Percentiles rank a stretch among this genome's conserved stretches.
Conservation (phyloP, 306 rosid genomes). For the Corylus heterophylla region DNA sequence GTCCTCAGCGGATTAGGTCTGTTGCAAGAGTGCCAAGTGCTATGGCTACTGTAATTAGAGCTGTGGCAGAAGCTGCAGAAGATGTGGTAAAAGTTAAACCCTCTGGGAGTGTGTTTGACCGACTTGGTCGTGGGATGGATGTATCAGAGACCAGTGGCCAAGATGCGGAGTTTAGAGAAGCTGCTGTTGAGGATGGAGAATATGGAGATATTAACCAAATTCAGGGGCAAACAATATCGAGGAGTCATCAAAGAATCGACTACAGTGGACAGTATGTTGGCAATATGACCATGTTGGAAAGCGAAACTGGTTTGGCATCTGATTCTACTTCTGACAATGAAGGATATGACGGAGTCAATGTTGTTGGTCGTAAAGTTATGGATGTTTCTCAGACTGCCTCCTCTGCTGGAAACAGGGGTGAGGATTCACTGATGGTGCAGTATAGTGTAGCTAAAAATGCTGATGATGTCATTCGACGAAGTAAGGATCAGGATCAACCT, state of each 20-base stretch:
- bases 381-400: slow-evolving; percentile 57
- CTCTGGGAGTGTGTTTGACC: slow-evolving; percentile 84
- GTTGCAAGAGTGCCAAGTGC: slow-evolving; percentile 66
- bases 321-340: slow-evolving; percentile 71
- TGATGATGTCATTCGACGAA: slow-evolving; percentile 37
- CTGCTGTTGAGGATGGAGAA: slow-evolving; percentile 31
- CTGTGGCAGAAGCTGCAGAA: slow-evolving; percentile 92
- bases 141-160: slow-evolving; percentile 38
- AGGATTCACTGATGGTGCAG: slow-evolving; percentile 42
- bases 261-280: slow-evolving; percentile 45
- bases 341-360: slow-evolving; percentile 53
- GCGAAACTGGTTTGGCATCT: slow-evolving; percentile 57
- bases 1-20: slow-evolving; percentile 49
- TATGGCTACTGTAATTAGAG: slow-evolving; percentile 86
- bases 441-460: slow-evolving; percentile 54
- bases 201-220: slow-evolving; percentile 47
- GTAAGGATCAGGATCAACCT: slow-evolving; percentile 50
- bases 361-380: slow-evolving; percentile 35
- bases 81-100: slow-evolving; percentile 73
- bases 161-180: slow-evolving; percentile 34
- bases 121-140: slow-evolving; percentile 66
- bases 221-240: slow-evolving; percentile 40
- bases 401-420: slow-evolving; percentile 51
- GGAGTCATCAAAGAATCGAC: slow-evolving; percentile 40
- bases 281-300: slow-evolving; percentile 40